These are phyloP conservation scores for Camellia oleifera DNA, from an alignment of 179 eudicot genomes.

Conservation along the genomic window DNA sequence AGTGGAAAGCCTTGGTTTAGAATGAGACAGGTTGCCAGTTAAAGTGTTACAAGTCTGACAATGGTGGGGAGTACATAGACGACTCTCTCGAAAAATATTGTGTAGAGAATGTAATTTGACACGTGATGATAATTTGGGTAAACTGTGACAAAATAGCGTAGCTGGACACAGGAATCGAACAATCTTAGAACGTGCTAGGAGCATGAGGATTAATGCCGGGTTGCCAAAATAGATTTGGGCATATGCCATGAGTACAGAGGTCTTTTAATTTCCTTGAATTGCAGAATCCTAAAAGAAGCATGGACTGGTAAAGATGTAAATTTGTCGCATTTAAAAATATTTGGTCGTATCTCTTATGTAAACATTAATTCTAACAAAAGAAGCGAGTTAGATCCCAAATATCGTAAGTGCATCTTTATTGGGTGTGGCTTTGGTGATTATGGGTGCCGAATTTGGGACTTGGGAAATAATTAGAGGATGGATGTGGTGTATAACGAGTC, in stretches of 20 bases:
- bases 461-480: background rate
- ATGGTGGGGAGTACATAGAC: background rate
- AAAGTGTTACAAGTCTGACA: background rate
- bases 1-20: slow-evolving; percentile 10
- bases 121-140: background rate
- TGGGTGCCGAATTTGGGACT: slow-evolving; percentile 14
- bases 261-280: no score
- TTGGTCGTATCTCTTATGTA: no score
- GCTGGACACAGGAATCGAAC: background rate
- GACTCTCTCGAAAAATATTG: background rate
- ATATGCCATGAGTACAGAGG: no score
- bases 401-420: background rate
- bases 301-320: no score
- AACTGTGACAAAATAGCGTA: background rate
- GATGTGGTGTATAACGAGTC: background rate
- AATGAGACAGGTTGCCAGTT: background rate
- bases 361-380: no score
- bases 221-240: no score
- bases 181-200: no score
- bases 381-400: no score
- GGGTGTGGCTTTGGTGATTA: slow-evolving; percentile 4
- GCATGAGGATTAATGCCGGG: no score
- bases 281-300: no score
- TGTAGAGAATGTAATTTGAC: background rate
- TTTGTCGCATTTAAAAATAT: no score